Percentiles rank a stretch among this genome's conserved stretches.
These are phyloP conservation scores for Tritrichomonas musculus DNA, from an alignment of 208 protist genomes.

Conservation along the genomic window DNA sequence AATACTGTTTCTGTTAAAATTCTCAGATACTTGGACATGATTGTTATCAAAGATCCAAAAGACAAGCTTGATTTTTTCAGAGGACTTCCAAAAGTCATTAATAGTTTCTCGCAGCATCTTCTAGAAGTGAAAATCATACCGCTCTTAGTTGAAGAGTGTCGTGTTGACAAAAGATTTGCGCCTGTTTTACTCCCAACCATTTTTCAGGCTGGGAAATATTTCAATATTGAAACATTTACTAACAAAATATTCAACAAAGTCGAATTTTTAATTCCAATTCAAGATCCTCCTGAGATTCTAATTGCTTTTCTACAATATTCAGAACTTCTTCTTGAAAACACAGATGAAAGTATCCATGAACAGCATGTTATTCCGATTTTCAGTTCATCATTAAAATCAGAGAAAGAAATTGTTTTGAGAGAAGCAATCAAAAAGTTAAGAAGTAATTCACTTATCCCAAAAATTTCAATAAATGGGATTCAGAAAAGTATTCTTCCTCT, in stretches of 20 bases:
- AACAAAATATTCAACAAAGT: not conserved
- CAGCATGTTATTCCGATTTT: not conserved
- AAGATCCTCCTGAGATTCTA: not conserved
- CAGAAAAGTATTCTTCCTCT: not conserved
- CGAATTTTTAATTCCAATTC: not conserved
- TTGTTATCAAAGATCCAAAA: not conserved
- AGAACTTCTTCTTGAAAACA: not conserved
- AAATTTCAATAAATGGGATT: not conserved
- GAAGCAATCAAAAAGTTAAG: not conserved
- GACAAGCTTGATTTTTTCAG: conserved; percentile 8
- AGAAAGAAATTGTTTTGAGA: not conserved
- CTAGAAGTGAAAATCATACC: not conserved
- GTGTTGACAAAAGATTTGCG: not conserved
- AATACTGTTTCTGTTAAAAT: not conserved
- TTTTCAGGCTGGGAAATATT: not conserved
- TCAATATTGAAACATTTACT: not conserved
- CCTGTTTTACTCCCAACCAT: not conserved
- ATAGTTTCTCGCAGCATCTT: not conserved
- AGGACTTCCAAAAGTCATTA: not conserved
- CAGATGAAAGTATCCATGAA: not conserved
- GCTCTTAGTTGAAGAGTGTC: not conserved
- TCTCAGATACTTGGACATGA: not conserved
- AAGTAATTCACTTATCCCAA: not conserved
- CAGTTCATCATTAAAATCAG: not conserved
- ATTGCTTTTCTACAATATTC: not conserved